Evolutionary conservation across 2,329 filamentous ascomycete species (phyloP).

Genomic region (Rutstroemia sp.): DNA sequence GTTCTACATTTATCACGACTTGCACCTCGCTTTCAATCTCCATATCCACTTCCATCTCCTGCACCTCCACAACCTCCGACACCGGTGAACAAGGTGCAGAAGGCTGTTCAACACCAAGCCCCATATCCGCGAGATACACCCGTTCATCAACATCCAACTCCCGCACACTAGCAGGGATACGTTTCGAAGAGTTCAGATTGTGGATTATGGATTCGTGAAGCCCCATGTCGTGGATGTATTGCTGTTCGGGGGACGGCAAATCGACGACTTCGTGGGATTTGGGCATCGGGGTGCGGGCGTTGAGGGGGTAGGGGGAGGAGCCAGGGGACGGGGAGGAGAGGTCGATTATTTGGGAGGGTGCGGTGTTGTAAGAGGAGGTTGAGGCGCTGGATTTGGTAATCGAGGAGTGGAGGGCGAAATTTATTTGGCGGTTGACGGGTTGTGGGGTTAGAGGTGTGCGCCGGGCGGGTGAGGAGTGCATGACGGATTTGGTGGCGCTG

Average conservation of each 20-base stretch:
- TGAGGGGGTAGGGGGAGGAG: neutral
- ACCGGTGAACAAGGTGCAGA: neutral
- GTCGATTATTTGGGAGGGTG: constrained; percentile 4
- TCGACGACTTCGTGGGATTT: neutral
- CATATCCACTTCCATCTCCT: neutral
- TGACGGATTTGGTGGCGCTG: neutral
- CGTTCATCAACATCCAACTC: neutral
- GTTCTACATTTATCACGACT: neutral
- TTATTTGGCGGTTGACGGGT: neutral
- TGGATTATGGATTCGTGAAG: neutral
- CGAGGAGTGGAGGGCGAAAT: constrained; percentile 1
- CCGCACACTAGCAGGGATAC: neutral
- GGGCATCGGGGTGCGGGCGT: neutral
- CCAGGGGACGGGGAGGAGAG: neutral
- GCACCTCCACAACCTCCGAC: neutral
- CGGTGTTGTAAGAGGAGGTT: constrained; percentile 1
- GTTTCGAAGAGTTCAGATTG: neutral
- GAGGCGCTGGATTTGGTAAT: constrained; percentile 2
- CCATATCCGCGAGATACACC: neutral
- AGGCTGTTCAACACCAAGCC: neutral
- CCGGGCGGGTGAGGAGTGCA: neutral
- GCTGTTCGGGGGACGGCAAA: neutral
- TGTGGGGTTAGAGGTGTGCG: neutral
- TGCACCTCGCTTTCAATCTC: neutral
- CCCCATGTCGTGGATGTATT: neutral